Conservation (phyloP, 345 rosid genomes). For the Angophora floribunda region DNA sequence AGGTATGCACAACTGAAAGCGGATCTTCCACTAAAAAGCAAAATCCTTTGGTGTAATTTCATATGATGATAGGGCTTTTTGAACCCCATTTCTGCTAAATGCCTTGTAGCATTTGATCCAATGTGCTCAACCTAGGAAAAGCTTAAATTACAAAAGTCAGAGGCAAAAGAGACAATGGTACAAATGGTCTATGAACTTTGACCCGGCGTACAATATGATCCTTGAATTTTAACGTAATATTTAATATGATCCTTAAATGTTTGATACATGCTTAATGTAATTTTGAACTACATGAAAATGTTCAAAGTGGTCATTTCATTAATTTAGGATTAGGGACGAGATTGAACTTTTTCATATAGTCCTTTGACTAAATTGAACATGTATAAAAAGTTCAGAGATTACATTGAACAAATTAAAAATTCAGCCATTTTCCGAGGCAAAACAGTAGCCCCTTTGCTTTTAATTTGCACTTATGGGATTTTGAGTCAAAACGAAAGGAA, state of each 20-base stretch:
- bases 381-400: no score
- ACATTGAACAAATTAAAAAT: no score
- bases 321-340: no score
- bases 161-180: neutral
- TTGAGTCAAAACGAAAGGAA: neutral
- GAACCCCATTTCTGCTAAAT: neutral
- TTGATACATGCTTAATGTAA: no score
- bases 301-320: no score
- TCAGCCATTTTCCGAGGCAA: neutral
- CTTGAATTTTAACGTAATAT: no score
- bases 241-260: no score
- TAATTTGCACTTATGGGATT: neutral
- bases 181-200: no score
- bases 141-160: neutral
- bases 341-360: no score
- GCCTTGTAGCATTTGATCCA: neutral
- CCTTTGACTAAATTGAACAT: no score
- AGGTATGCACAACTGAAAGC: neutral
- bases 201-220: no score
- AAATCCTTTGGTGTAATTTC: neutral
- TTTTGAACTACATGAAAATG: no score
- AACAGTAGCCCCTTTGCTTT: neutral
- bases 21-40: neutral
- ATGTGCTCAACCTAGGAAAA: neutral
- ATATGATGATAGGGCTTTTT: neutral